These are phyloP conservation scores for Fusarium anguioides DNA, from an alignment of 2,329 filamentous ascomycete genomes.

Conservation along the genomic window DNA sequence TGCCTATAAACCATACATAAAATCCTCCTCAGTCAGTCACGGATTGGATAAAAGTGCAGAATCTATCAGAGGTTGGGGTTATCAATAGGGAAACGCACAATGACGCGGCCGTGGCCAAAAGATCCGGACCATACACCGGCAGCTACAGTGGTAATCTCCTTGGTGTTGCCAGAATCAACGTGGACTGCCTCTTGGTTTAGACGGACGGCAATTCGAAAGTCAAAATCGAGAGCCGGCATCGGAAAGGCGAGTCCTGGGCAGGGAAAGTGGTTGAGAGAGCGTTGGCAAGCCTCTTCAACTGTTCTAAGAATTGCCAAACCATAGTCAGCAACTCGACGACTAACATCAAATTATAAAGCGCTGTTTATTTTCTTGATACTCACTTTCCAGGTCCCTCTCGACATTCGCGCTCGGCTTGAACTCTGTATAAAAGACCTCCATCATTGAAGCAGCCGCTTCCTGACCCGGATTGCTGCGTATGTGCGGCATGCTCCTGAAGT, in stretches of 20 bases:
- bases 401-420: slow-evolving; percentile 44
- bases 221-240: slow-evolving; percentile 59
- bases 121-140: slow-evolving; percentile 60
- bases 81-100: slow-evolving; percentile 51
- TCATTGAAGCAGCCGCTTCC: slow-evolving; percentile 41
- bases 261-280: slow-evolving; percentile 55
- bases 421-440: slow-evolving; percentile 43
- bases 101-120: slow-evolving; percentile 60
- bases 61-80: background rate
- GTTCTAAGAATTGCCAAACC: slow-evolving; percentile 38
- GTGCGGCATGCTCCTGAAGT: slow-evolving; percentile 9
- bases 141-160: slow-evolving; percentile 62
- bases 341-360: background rate
- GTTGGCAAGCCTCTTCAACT: slow-evolving; percentile 54
- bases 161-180: slow-evolving; percentile 56
- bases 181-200: slow-evolving; percentile 57
- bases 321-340: slow-evolving; percentile 35
- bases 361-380: slow-evolving; percentile 4
- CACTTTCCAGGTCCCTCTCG: slow-evolving; percentile 45
- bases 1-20: slow-evolving; percentile 45
- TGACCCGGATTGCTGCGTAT: slow-evolving; percentile 19
- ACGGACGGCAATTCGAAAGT: slow-evolving; percentile 62
- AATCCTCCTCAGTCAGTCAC: slow-evolving; percentile 41
- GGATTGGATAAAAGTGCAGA: slow-evolving; percentile 11
- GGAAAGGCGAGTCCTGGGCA: slow-evolving; percentile 57